These are phyloP conservation scores for Pelargonium cotyledonis DNA, from an alignment of 441 rosid species.

Conservation along the genomic window DNA sequence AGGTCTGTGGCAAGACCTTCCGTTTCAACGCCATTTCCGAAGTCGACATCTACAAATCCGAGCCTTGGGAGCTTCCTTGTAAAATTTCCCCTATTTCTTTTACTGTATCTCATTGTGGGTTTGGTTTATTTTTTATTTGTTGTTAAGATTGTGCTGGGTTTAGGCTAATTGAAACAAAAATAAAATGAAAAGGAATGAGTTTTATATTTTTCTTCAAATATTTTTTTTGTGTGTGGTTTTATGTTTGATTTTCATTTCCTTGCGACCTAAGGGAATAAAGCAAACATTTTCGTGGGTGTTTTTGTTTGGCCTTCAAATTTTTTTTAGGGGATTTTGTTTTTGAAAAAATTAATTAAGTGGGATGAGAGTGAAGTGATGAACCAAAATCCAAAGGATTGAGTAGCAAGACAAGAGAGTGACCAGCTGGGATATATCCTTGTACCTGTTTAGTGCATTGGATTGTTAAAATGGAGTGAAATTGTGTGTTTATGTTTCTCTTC, in stretches of 20 bases:
- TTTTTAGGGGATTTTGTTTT: no score
- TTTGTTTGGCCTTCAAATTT: not conserved
- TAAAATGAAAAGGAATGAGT: not conserved
- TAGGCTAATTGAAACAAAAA: not conserved
- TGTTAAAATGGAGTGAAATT: no score
- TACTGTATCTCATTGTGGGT: not conserved
- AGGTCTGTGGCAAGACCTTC: slow-evolving; percentile 56
- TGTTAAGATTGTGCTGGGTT: not conserved
- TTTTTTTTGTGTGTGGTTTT: not conserved
- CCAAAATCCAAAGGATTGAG: not conserved
- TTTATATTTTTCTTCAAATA: not conserved
- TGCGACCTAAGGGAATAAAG: not conserved
- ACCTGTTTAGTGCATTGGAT: no score
- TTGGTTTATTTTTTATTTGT: not conserved
- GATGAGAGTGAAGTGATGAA: not conserved
- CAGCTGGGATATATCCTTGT: no score
- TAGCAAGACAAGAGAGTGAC: no score
- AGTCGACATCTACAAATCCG: slow-evolving; percentile 81
- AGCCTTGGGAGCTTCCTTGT: slow-evolving; percentile 90
- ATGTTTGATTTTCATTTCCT: slow-evolving; percentile 1
- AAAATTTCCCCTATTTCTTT: slow-evolving; percentile 1
- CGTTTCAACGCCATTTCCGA: slow-evolving; percentile 68
- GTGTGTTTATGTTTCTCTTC: no score
- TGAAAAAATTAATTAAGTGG: no score
- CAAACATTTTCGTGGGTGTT: not conserved